Percentiles rank a stretch among this genome's conserved stretches.
phyloP scores from a whole-genome alignment of 2,329 filamentous ascomycete species.

The Claviceps monticola region DNA sequence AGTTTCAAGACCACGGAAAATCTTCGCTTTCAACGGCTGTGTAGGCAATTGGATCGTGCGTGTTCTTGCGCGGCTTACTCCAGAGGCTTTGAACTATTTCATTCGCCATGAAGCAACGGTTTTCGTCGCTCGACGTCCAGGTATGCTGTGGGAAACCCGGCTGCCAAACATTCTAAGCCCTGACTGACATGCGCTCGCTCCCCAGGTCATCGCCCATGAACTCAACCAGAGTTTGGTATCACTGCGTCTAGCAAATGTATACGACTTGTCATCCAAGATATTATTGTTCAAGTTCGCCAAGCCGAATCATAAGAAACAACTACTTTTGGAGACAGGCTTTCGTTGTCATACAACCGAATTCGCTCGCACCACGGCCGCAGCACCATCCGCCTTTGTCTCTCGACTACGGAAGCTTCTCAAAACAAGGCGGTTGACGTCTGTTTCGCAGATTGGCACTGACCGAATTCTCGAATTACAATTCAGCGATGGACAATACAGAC shows the following conservation, averaged over 20 bases:
- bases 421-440: constrained; percentile 66
- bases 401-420: constrained; percentile 79
- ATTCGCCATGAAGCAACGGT: constrained; percentile 59
- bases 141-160: constrained; percentile 20
- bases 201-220: constrained; percentile 84
- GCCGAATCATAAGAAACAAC: constrained; percentile 74
- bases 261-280: constrained; percentile 91
- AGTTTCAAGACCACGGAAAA: neutral
- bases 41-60: neutral
- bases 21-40: neutral
- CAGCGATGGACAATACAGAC: constrained; percentile 73
- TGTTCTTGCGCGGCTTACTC: neutral
- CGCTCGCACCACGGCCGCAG: constrained; percentile 69
- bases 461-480: constrained; percentile 86
- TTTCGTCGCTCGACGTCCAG: constrained; percentile 68
- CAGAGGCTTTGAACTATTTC: neutral
- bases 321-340: constrained; percentile 90
- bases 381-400: constrained; percentile 74
- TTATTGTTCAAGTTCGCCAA: constrained; percentile 92
- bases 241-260: constrained; percentile 81
- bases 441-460: constrained; percentile 83
- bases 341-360: constrained; percentile 90
- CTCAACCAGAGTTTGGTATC: constrained; percentile 62
- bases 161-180: neutral
- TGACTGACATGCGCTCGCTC: constrained; percentile 4